Conservation (phyloP, 192 early-diverging fungal genomes). For the Bifiguratus adelaidae region DNA sequence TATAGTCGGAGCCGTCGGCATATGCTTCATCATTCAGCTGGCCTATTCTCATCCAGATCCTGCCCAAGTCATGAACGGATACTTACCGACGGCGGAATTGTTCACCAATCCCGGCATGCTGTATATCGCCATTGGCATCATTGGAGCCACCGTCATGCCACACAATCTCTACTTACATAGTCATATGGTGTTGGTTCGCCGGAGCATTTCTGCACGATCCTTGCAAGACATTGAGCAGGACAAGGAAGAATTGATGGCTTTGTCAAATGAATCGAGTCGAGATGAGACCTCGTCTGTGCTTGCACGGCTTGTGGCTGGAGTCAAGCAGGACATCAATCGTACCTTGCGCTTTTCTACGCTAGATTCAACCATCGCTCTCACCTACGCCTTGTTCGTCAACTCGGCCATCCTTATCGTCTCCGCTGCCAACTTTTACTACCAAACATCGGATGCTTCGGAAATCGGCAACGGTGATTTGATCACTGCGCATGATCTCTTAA, state of each 20-base stretch:
- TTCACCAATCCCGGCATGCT: slow-evolving; percentile 44
- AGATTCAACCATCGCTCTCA: slow-evolving; percentile 57
- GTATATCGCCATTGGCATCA: slow-evolving; percentile 69
- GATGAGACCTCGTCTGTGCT: too few species aligned
- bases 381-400: slow-evolving; percentile 68
- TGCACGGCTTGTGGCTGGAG: too few species aligned
- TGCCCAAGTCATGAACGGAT: slow-evolving; percentile 53
- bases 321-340: too few species aligned
- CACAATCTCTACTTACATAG: slow-evolving; percentile 78
- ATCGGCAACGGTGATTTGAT: slow-evolving; percentile 54
- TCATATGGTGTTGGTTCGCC: too few species aligned
- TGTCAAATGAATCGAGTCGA: too few species aligned
- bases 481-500: slow-evolving; percentile 51
- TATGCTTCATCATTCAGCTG: slow-evolving; percentile 59
- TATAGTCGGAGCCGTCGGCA: slow-evolving; percentile 46
- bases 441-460: slow-evolving; percentile 8
- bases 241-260: too few species aligned
- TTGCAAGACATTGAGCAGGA: too few species aligned
- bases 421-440: slow-evolving; percentile 55
- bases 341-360: slow-evolving; percentile 41
- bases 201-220: too few species aligned
- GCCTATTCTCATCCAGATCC: slow-evolving; percentile 42
- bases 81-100: slow-evolving; percentile 40
- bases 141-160: slow-evolving; percentile 86
- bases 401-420: slow-evolving; percentile 72